Evolutionary conservation across 108 stramenopile species (phyloP), one percentile per base, ranked within the genome.

Genomic region (Skeletonema marinoi): DNA sequence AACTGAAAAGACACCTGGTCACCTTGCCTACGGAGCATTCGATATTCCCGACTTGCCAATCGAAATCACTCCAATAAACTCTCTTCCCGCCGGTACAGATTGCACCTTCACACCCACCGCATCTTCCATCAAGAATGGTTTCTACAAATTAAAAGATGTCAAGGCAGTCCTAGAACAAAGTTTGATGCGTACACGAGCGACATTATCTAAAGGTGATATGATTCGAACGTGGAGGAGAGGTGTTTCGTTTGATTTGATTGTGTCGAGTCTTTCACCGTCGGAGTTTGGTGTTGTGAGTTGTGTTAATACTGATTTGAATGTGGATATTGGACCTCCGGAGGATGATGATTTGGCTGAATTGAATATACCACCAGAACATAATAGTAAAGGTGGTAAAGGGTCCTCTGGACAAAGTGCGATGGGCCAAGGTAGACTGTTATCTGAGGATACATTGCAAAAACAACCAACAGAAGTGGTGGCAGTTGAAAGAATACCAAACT

Each of bases 191-290:
- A 90, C 92, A 9, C 79, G 94, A 12, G 91, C 90, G 10, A 91
- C 90, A 0, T 58, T 95, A 32, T 83, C 88, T 4, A 75, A 65
- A 30, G 87, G 89, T 11, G 94, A 95, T 77, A 64, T 78, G 51
- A 88, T 92, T 3, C 87, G 90, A 30, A 88, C 90, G 1, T 95
- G 94, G 94, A 88, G 91, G 79, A 78, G 92, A 60, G 94, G 94
- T 8, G 74, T 81, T 1, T 80, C 89, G 51, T 95, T 76, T 75
- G 88, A 92, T 70, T 74, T 95, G 76, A 80, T 68, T 8, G 94
- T 95, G 33, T 66, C 78, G 11, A 73, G 71, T 32, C 75, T 95
- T 13, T 36, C 75, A 1, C 94, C 94, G 4, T 70, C 78, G 0
- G 61, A 62, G 16, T 93, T 78, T 64, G 67, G 86, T n/a, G 89